A percentile compares a stretch with the other conserved stretches of the same genome.
Evolutionary conservation across 768 basidiomycete genomes (phyloP).

Genomic region (Pleurotus cornucopiae): DNA sequence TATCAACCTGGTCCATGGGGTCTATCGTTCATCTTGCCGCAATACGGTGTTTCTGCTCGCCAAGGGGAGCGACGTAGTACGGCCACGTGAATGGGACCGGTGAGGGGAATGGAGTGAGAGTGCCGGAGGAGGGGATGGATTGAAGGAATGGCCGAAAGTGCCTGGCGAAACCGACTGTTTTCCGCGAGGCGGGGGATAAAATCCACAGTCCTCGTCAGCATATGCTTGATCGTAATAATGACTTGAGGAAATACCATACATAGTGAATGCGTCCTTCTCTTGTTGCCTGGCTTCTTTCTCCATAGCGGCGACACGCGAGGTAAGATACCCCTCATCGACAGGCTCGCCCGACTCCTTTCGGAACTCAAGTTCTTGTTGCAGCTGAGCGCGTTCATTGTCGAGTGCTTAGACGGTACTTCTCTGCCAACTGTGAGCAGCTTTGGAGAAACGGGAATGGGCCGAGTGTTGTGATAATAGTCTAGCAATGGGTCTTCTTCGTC

Average conservation of each 20-base stretch:
- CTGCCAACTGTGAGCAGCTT: slow-evolving; percentile 78
- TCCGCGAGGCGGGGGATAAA: slow-evolving; percentile 13
- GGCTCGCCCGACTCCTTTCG: slow-evolving; percentile 49
- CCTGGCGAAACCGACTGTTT: slow-evolving; percentile 16
- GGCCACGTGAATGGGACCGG: slow-evolving; percentile 3
- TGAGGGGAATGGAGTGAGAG: not conserved
- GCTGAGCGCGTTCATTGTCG: slow-evolving; percentile 77
- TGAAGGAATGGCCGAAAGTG: slow-evolving; percentile 10
- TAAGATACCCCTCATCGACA: slow-evolving; percentile 67
- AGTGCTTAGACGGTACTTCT: slow-evolving; percentile 80
- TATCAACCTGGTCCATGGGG: slow-evolving; percentile 45
- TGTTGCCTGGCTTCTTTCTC: slow-evolving; percentile 89
- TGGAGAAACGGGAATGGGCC: slow-evolving; percentile 60
- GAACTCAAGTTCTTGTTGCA: slow-evolving; percentile 72
- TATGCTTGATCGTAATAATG: too few relatives aligned
- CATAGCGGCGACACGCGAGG: slow-evolving; percentile 74
- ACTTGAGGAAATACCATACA: slow-evolving; percentile 68
- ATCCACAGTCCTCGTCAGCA: slow-evolving; percentile 30
- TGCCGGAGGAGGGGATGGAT: not conserved
- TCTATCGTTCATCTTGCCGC: slow-evolving; percentile 45
- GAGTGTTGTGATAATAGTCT: slow-evolving; percentile 42
- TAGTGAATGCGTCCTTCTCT: slow-evolving; percentile 86
- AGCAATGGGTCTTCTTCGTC: slow-evolving; percentile 49
- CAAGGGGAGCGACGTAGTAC: not conserved
- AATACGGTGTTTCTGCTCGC: slow-evolving; percentile 14